A percentile compares a stretch with the other conserved stretches of the same genome.
These are phyloP conservation scores for Neurospora sp. DNA, from an alignment of 495 filamentous ascomycete species.

Conservation along the genomic window DNA sequence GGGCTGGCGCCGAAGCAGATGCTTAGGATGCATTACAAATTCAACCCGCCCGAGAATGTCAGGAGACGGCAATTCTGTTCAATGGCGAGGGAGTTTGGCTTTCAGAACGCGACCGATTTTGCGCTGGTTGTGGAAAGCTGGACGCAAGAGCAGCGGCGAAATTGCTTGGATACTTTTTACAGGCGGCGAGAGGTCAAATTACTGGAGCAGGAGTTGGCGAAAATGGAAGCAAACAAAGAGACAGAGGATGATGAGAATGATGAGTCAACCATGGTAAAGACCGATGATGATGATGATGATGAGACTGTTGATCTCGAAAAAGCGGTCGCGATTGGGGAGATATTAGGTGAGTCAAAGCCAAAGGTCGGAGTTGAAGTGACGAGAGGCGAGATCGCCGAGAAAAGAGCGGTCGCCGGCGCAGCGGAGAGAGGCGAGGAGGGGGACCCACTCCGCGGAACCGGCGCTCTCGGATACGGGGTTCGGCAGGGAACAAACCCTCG, in stretches of 20 bases:
- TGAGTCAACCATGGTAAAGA: neutral
- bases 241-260: constrained; percentile 1
- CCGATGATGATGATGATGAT: neutral
- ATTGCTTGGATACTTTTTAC: constrained; percentile 80
- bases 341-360: neutral
- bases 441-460: neutral
- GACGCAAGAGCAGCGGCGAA: constrained; percentile 76
- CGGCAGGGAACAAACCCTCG: neutral
- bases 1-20: constrained; percentile 7
- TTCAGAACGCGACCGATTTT: constrained; percentile 70
- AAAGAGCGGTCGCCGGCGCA: neutral
- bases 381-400: constrained; percentile 1
- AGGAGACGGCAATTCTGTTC: constrained; percentile 78
- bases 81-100: constrained; percentile 76
- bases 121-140: constrained; percentile 87
- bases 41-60: constrained; percentile 67
- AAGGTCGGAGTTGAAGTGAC: neutral
- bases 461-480: neutral
- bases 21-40: constrained; percentile 47
- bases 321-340: neutral
- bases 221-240: constrained; percentile 4
- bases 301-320: neutral
- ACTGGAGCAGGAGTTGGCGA: constrained; percentile 12
- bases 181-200: constrained; percentile 31
- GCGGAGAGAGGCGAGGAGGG: neutral